Base-by-base conservation (phyloP, 2,329 filamentous ascomycete species). In the Ophiostoma sp. region DNA sequence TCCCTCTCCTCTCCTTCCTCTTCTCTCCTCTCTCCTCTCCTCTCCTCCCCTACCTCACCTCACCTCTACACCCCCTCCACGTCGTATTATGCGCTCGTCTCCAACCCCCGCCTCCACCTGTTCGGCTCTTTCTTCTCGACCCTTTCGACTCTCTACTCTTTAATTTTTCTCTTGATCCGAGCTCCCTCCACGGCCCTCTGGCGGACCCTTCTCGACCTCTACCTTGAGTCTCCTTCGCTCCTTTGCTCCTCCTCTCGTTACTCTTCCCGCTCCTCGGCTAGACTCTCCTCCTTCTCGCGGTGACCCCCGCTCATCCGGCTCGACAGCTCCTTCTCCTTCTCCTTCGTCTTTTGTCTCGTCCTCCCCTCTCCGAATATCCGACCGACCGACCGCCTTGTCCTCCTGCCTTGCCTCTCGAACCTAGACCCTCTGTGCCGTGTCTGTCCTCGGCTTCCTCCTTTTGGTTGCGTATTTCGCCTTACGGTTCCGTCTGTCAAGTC, bases 51-150 rank as follows among this genome's bases (percentile, higher is more conserved):
- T 33, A 48, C 8, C 15, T 39, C 17, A 39, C 41, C 35, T 27
- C 41, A 13, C 27, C 44, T 13, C 65, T 11, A 15, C 39, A 13
- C 44, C 48, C 65, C 36, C 57, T 67, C 66, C 31, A 70, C 54
- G 54, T 68, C 39, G 54, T 39, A 70, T 65, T 48, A 36, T 36
- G 31, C 35, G 23, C 36, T 20, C 48, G 62, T 41, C 39, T 68
- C 33, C 36, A 68, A 62, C 44, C 68, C 44, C 68, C 62, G 31
- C 62, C 68, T 54, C 54, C 67, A 62, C 67, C 48, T 48, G 44
- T 57, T 41, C 36, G 64, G 20, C 36, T 44, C 36, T 39, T 67
- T 39, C 15, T 39, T 36, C 17, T 65, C 60, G 57, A 41, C 36
- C 52, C 62, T 39, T 65, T 65, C 71, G 48, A 35, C 7, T 57